These are phyloP conservation scores for Holtermannia corniformis DNA, from an alignment of 768 basidiomycete species.

Conservation along the genomic window DNA sequence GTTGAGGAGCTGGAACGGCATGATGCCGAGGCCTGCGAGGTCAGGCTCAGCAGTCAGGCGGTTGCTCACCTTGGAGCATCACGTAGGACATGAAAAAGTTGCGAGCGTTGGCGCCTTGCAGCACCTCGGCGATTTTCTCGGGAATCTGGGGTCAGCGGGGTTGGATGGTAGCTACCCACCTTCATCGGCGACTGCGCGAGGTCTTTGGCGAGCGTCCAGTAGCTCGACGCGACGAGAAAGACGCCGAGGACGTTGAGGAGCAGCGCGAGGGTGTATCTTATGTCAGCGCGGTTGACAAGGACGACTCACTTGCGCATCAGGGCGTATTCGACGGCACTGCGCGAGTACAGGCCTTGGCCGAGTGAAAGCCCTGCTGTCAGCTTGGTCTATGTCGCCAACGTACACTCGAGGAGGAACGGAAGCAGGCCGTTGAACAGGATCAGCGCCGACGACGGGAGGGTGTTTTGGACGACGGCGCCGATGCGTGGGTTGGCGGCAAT, in stretches of 20 bases:
- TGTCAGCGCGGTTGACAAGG: background rate
- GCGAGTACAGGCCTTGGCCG: constrained; percentile 76
- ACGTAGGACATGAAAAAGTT: constrained; percentile 46
- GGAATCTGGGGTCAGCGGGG: constrained; percentile 50
- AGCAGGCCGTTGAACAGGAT: constrained; percentile 78
- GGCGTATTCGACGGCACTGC: constrained; percentile 89
- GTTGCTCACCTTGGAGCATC: constrained; percentile 45
- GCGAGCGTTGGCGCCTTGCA: constrained; percentile 54
- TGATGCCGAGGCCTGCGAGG: constrained; percentile 67
- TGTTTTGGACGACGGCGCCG: constrained; percentile 85
- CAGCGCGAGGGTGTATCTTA: constrained; percentile 85
- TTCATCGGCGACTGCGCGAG: constrained; percentile 87
- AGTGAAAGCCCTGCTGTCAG: constrained; percentile 57
- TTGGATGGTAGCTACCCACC: constrained; percentile 15
- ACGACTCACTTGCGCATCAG: constrained; percentile 71
- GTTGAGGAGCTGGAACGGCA: constrained; percentile 91
- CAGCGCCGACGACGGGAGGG: constrained; percentile 81
- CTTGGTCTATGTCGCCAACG: constrained; percentile 6
- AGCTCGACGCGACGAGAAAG: constrained; percentile 82
- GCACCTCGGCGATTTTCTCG: constrained; percentile 74
- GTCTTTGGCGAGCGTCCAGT: constrained; percentile 82
- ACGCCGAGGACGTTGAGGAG: constrained; percentile 89
- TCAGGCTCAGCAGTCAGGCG: background rate
- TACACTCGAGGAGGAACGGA: constrained; percentile 83
- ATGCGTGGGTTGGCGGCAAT: constrained; percentile 63